A percentile compares a stretch with the other conserved stretches of the same genome.
Evolutionary conservation across 2,329 filamentous ascomycete genomes (phyloP).

Genomic region (Aspergillaceae sp.): DNA sequence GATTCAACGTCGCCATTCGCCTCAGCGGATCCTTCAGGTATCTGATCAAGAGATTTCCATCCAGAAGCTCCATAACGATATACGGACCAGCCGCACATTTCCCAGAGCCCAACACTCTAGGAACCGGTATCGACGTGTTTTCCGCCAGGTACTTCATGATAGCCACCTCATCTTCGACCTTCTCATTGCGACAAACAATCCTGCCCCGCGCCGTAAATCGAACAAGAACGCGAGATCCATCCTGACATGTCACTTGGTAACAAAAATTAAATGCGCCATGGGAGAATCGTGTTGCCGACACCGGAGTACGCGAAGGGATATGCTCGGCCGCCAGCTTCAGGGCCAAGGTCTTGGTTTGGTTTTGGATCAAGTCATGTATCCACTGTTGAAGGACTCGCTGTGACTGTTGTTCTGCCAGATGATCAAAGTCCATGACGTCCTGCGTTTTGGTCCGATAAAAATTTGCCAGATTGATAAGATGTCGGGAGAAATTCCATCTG

Average conservation of each 20-base stretch:
- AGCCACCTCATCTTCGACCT: slow-evolving; percentile 11
- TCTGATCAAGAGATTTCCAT: slow-evolving; percentile 14
- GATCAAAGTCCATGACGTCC: slow-evolving; percentile 17
- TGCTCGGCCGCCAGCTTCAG: slow-evolving; percentile 15
- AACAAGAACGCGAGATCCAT: slow-evolving; percentile 17
- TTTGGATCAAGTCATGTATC: slow-evolving; percentile 15
- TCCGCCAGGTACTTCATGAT: slow-evolving; percentile 6
- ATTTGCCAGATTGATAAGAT: not conserved
- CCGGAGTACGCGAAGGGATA: slow-evolving; percentile 9
- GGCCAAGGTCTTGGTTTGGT: slow-evolving; percentile 16
- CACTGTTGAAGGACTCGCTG: slow-evolving; percentile 15
- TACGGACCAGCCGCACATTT: slow-evolving; percentile 15
- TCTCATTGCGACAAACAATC: slow-evolving; percentile 18
- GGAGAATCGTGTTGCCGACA: slow-evolving; percentile 11
- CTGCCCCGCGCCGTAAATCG: slow-evolving; percentile 13
- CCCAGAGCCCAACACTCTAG: slow-evolving; percentile 13
- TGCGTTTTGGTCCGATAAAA: not conserved
- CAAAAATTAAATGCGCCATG: slow-evolving; percentile 26
- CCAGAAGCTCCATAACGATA: slow-evolving; percentile 19
- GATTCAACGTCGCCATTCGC: slow-evolving; percentile 8
- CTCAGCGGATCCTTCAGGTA: slow-evolving; percentile 14
- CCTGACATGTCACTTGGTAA: slow-evolving; percentile 20
- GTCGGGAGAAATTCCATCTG: not conserved
- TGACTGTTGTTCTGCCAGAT: slow-evolving; percentile 15
- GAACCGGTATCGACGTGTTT: slow-evolving; percentile 3